Percentiles rank a stretch among this genome's conserved stretches.
Conservation (phyloP, 163 green algal species). For the Picocystis sp. region DNA sequence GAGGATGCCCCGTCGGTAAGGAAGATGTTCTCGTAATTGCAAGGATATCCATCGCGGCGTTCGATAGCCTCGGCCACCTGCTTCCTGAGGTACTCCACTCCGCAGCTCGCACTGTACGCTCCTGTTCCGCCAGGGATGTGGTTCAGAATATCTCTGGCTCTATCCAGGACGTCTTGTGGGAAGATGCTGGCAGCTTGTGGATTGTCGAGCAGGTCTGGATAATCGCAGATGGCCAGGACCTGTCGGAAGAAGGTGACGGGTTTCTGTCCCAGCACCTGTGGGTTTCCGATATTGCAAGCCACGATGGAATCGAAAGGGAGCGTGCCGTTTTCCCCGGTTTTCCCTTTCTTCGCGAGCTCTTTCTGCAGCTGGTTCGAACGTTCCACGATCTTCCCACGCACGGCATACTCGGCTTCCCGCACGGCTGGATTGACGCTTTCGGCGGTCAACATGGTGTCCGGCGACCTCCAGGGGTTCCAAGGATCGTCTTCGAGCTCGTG, state of each 20-base stretch:
- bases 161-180: background rate
- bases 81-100: slow-evolving; percentile 34
- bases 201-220: slow-evolving; percentile 41
- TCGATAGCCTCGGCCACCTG: slow-evolving; percentile 46
- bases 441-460: background rate
- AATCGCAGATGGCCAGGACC: slow-evolving; percentile 68
- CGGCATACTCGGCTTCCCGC: slow-evolving; percentile 60
- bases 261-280: slow-evolving; percentile 78
- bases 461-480: background rate
- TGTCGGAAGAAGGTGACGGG: slow-evolving; percentile 85
- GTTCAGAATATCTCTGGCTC: slow-evolving; percentile 40
- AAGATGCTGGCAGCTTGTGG: slow-evolving; percentile 7
- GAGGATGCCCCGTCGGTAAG: slow-evolving; percentile 39
- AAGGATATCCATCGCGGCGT: slow-evolving; percentile 45
- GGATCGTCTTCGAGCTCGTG: no score
- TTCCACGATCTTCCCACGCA: slow-evolving; percentile 70
- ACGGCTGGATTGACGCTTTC: slow-evolving; percentile 45
- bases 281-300: slow-evolving; percentile 93
- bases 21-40: slow-evolving; percentile 50
- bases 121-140: slow-evolving; percentile 31
- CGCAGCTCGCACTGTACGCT: slow-evolving; percentile 47
- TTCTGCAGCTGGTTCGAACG: slow-evolving; percentile 21
- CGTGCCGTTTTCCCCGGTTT: slow-evolving; percentile 21
- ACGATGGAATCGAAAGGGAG: slow-evolving; percentile 60
- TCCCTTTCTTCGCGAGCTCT: slow-evolving; percentile 3